Percentiles rank a stretch among this genome's conserved stretches.
phyloP scores from a whole-genome alignment of 2,329 filamentous ascomycete genomes.

The Exserohilum rostratum region DNA sequence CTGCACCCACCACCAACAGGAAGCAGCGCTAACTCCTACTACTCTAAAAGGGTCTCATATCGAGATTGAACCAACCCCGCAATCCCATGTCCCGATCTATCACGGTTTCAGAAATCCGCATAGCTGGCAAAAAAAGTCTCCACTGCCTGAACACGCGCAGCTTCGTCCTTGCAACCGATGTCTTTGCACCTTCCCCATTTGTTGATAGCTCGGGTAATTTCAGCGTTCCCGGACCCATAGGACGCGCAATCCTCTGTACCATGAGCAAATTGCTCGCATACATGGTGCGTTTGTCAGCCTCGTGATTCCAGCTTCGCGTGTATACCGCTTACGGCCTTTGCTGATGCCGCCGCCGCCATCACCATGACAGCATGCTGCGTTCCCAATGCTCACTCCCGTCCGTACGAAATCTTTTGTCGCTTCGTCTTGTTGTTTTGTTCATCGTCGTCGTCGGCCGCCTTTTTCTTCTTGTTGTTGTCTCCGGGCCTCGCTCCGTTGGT shows the following conservation, averaged over 20 bases:
- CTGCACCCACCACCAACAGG: no score
- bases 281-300: constrained; percentile 9
- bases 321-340: not conserved
- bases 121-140: constrained; percentile 4
- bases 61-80: constrained; percentile 30
- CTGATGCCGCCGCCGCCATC: not conserved
- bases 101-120: constrained; percentile 9
- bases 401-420: constrained; percentile 59
- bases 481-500: constrained; percentile 47
- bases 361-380: constrained; percentile 1
- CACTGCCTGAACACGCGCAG: constrained; percentile 9
- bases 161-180: constrained; percentile 8
- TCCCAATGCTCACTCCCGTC: constrained; percentile 48
- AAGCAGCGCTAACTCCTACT: constrained; percentile 16
- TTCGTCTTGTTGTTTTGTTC: constrained; percentile 56
- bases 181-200: constrained; percentile 27
- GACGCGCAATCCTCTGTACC: constrained; percentile 28
- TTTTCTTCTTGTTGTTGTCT: constrained; percentile 56
- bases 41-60: constrained; percentile 26
- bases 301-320: constrained; percentile 8
- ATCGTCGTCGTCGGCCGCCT: constrained; percentile 52
- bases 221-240: constrained; percentile 29
- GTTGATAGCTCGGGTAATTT: constrained; percentile 17
- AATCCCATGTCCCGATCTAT: constrained; percentile 19
- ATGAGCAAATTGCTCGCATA: constrained; percentile 12